Evolutionary conservation across 176 grass and related monocot species (phyloP).

Genomic region (Aegilops bicornis): DNA sequence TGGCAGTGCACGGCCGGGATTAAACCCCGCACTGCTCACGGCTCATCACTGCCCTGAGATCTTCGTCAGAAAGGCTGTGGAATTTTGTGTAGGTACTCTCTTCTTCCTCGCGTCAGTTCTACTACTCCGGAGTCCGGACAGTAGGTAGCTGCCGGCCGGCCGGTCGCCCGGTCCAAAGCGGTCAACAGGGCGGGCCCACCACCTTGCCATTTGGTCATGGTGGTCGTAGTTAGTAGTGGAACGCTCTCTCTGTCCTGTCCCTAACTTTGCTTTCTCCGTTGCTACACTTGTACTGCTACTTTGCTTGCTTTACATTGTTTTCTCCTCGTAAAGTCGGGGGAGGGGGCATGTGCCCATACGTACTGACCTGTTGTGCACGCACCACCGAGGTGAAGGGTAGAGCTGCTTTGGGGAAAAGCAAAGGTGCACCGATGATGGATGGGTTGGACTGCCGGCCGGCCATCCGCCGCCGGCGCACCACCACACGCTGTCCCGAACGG

Average conservation of each 20-base stretch:
- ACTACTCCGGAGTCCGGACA: conserved; percentile 9
- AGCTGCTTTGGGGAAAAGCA: not conserved
- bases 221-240: not conserved
- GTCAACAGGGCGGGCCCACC: not conserved
- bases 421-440: not conserved
- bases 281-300: not conserved
- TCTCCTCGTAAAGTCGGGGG: conserved; percentile 11
- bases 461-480: conserved; percentile 31
- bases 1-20: not conserved
- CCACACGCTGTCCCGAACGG: conserved; percentile 1
- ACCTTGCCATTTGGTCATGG: not conserved
- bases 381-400: not conserved
- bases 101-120: conserved; percentile 35
- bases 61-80: not conserved
- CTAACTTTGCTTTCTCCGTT: not conserved
- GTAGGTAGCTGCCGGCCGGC: conserved; percentile 27
- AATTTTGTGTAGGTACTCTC: not conserved
- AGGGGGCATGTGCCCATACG: not conserved
- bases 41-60: not conserved
- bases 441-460: conserved; percentile 27
- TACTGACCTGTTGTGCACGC: not conserved
- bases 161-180: conserved; percentile 25
- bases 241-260: not conserved
- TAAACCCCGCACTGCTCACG: conserved; percentile 17
- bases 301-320: conserved; percentile 8